A percentile compares a stretch with the other conserved stretches of the same genome.
These are phyloP conservation scores for Dimargaris cristalligena DNA, from an alignment of 192 early-diverging fungal species.

Conservation along the genomic window DNA sequence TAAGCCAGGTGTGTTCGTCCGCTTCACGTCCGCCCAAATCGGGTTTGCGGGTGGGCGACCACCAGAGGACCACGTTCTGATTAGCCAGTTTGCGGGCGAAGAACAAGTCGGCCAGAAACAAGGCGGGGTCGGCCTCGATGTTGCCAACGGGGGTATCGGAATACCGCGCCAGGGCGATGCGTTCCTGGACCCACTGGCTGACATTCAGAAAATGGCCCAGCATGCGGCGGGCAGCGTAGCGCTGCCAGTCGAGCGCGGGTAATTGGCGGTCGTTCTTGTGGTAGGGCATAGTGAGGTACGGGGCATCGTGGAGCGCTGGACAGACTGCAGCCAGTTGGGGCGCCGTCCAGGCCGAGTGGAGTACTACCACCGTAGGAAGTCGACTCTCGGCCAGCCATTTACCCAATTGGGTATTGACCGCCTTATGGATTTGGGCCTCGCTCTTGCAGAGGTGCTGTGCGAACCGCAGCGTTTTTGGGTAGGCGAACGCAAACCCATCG, in stretches of 20 bases:
- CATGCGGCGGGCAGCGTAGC: slow-evolving; percentile 48
- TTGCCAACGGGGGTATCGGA: slow-evolving; percentile 83
- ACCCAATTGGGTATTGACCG: slow-evolving; percentile 39
- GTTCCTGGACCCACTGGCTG: slow-evolving; percentile 54
- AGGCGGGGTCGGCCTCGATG: slow-evolving; percentile 57
- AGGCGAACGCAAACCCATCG: slow-evolving; percentile 23
- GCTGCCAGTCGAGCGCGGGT: slow-evolving; percentile 76
- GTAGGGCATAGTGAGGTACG: slow-evolving; percentile 47
- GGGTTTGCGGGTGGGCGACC: slow-evolving; percentile 57
- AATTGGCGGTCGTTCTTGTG: slow-evolving; percentile 53
- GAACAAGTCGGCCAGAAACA: slow-evolving; percentile 70
- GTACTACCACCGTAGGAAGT: slow-evolving; percentile 51
- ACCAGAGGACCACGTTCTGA: slow-evolving; percentile 83
- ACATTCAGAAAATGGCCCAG: slow-evolving; percentile 57
- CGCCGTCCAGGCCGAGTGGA: slow-evolving; percentile 43
- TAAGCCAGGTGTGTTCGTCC: slow-evolving; percentile 47
- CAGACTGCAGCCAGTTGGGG: slow-evolving; percentile 32
- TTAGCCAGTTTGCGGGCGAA: slow-evolving; percentile 63
- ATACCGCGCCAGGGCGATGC: slow-evolving; percentile 58
- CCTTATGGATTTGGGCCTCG: slow-evolving; percentile 15
- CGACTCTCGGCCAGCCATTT: slow-evolving; percentile 40
- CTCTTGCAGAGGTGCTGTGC: slow-evolving; percentile 17
- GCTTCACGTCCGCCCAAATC: slow-evolving; percentile 77
- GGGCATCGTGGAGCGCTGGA: slow-evolving; percentile 44
- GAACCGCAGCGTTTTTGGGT: slow-evolving; percentile 21